A percentile compares a stretch with the other conserved stretches of the same genome.
phyloP scores from a whole-genome alignment of 495 filamentous ascomycete species.

The Aspergillus affinis region DNA sequence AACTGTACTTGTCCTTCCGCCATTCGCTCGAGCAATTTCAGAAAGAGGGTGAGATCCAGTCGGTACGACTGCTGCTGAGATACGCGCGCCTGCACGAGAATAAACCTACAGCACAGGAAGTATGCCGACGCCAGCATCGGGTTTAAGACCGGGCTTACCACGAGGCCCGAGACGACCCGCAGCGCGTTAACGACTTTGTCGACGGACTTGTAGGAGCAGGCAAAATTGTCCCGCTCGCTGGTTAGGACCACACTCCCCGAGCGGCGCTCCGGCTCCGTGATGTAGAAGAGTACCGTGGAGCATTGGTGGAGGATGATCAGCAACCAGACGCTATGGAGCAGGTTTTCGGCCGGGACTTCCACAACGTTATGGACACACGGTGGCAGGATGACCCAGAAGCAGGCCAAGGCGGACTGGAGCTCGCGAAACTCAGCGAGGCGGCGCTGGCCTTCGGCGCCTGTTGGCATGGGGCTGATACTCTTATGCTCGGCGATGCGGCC shows the following conservation, averaged over 20 bases:
- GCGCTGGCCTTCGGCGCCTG: background rate
- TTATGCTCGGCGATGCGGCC: slow-evolving; percentile 4
- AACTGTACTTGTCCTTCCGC: slow-evolving; percentile 1
- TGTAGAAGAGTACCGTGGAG: slow-evolving; percentile 5
- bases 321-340: slow-evolving; percentile 4
- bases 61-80: slow-evolving; percentile 9
- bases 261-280: slow-evolving; percentile 5
- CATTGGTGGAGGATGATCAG: slow-evolving; percentile 5
- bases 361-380: slow-evolving; percentile 2
- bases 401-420: slow-evolving; percentile 7
- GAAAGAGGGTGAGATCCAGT: slow-evolving; percentile 8
- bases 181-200: slow-evolving; percentile 9
- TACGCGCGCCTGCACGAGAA: slow-evolving; percentile 1
- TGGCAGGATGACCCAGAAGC: slow-evolving; percentile 5
- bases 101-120: slow-evolving; percentile 9
- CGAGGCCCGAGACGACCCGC: slow-evolving; percentile 6
- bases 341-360: slow-evolving; percentile 1
- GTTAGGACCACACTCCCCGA: no score
- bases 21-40: slow-evolving; percentile 10
- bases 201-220: slow-evolving; percentile 9
- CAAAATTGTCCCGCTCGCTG: slow-evolving; percentile 1
- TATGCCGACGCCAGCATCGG: slow-evolving; percentile 11
- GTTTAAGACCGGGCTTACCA: slow-evolving; percentile 1
- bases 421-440: slow-evolving; percentile 4
- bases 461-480: slow-evolving; percentile 7